These are phyloP conservation scores for Irpex sp. DNA, from an alignment of 1,284 basidiomycete genomes.

Conservation along the genomic window DNA sequence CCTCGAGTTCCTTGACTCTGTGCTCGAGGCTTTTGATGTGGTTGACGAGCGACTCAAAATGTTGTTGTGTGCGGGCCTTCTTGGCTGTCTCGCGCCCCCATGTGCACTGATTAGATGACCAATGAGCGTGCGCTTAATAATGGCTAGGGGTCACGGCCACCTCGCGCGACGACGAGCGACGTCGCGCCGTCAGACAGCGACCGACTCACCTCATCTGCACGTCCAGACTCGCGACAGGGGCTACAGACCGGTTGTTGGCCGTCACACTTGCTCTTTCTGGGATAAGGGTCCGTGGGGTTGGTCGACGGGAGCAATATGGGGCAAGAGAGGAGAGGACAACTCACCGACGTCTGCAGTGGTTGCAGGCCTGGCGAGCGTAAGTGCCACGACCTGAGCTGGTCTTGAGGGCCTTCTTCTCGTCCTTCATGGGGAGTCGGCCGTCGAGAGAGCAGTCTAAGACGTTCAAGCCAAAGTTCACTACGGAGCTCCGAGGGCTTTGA, in stretches of 20 bases:
- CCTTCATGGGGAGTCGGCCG: conserved; percentile 20
- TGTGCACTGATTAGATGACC: conserved; percentile 36
- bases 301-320: background rate
- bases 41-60: conserved; percentile 51
- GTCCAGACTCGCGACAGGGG: conserved; percentile 39
- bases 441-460: background rate
- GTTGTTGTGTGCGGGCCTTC: conserved; percentile 47
- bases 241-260: conserved; percentile 45
- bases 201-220: conserved; percentile 36
- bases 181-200: background rate
- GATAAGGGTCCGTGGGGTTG: conserved; percentile 7
- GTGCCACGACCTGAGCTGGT: conserved; percentile 33
- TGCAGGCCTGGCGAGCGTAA: conserved; percentile 46
- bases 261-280: conserved; percentile 53
- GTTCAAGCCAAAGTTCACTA: background rate
- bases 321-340: background rate
- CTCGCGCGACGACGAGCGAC: background rate
- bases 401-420: conserved; percentile 24
- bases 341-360: conserved; percentile 48
- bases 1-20: conserved; percentile 44
- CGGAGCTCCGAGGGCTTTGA: background rate
- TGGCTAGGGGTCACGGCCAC: background rate
- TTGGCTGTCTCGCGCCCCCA: conserved; percentile 51
- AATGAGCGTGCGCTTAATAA: background rate
- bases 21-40: conserved; percentile 40